Conservation (phyloP, 2,329 filamentous ascomycete species). For the Didymella segeticola region DNA sequence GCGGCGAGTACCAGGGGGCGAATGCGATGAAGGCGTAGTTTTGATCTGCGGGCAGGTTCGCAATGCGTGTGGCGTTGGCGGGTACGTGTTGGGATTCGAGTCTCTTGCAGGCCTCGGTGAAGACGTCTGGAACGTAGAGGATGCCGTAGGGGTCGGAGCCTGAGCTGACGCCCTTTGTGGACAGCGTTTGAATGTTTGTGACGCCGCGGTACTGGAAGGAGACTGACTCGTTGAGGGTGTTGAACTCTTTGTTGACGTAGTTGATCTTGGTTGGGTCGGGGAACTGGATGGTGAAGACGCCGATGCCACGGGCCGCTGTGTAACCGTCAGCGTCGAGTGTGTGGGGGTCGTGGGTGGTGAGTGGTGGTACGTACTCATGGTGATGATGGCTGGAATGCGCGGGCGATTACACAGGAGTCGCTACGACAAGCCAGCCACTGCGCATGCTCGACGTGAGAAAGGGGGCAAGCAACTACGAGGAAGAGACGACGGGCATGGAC, state of each 20-base stretch:
- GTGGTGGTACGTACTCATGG: slow-evolving; percentile 45
- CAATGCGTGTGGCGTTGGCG: slow-evolving; percentile 73
- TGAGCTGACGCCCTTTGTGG: slow-evolving; percentile 67
- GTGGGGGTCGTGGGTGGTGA: slow-evolving; percentile 7
- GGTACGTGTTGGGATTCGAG: slow-evolving; percentile 72
- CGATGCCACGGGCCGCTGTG: slow-evolving; percentile 45
- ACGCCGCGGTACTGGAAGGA: slow-evolving; percentile 49
- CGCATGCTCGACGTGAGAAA: slow-evolving; percentile 24
- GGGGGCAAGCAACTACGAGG: background rate
- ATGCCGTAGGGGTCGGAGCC: slow-evolving; percentile 75
- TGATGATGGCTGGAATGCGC: slow-evolving; percentile 23
- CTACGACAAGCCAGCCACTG: slow-evolving; percentile 4
- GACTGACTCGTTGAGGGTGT: slow-evolving; percentile 36
- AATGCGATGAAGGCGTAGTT: slow-evolving; percentile 80
- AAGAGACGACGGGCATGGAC: background rate
- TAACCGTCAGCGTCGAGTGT: slow-evolving; percentile 15
- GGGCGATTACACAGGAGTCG: slow-evolving; percentile 13
- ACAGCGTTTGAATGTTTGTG: slow-evolving; percentile 76
- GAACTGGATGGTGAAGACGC: slow-evolving; percentile 47
- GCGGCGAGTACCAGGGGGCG: slow-evolving; percentile 80
- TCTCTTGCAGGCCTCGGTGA: slow-evolving; percentile 67
- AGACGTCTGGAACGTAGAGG: slow-evolving; percentile 81
- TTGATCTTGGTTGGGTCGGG: slow-evolving; percentile 41
- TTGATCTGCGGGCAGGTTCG: slow-evolving; percentile 67
- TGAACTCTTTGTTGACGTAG: slow-evolving; percentile 41